Conservation (phyloP, 2,329 filamentous ascomycete species). For the Aspergillus sclerotialis region DNA sequence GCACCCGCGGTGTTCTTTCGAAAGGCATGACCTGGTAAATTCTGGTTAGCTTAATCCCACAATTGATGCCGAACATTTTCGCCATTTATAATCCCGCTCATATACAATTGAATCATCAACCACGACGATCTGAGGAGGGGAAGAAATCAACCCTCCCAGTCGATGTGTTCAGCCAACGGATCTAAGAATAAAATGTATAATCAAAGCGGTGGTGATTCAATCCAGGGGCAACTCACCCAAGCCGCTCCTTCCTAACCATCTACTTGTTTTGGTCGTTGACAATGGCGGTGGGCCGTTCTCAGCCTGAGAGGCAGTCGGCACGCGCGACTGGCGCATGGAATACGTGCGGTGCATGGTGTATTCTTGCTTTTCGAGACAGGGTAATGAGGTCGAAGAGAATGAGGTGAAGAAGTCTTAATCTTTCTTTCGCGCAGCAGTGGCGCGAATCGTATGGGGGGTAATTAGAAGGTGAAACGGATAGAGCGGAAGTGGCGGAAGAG, state of each 20-base stretch:
- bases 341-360: slow-evolving; percentile 90
- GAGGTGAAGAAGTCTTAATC: too few relatives aligned
- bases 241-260: slow-evolving; percentile 79
- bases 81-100: slow-evolving; percentile 7
- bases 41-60: slow-evolving; percentile 14
- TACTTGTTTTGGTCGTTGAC: slow-evolving; percentile 83
- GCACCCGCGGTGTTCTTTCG: slow-evolving; percentile 46
- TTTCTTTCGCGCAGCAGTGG: slow-evolving; percentile 27
- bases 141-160: background rate
- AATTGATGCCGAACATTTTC: too few relatives aligned
- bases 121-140: slow-evolving; percentile 1
- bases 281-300: slow-evolving; percentile 90
- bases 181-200: background rate
- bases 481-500: slow-evolving; percentile 23
- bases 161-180: slow-evolving; percentile 2
- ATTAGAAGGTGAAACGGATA: slow-evolving; percentile 14
- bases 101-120: background rate
- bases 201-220: background rate
- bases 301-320: slow-evolving; percentile 83
- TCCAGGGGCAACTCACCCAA: slow-evolving; percentile 60
- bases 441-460: slow-evolving; percentile 15
- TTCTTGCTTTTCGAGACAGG: slow-evolving; percentile 2
- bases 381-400: slow-evolving; percentile 1
- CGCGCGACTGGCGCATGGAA: slow-evolving; percentile 95
- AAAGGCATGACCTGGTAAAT: slow-evolving; percentile 53